These are phyloP conservation scores for Annulohypoxylon truncatum DNA, from an alignment of 2,329 filamentous ascomycete species.

Conservation along the genomic window DNA sequence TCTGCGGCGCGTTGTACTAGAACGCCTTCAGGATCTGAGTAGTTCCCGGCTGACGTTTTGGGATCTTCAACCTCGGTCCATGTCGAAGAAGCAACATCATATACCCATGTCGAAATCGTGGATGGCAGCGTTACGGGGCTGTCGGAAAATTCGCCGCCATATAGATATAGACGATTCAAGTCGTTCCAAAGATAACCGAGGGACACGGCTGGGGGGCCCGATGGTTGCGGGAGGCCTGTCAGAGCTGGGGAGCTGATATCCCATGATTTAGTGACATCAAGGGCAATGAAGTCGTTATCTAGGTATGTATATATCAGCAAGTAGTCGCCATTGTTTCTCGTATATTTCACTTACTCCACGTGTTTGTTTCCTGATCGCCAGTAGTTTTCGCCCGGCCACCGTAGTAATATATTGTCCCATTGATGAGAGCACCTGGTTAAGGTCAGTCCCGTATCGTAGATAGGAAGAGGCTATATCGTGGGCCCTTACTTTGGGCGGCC, in stretches of 20 bases:
- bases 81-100: slow-evolving; percentile 66
- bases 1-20: slow-evolving; percentile 77
- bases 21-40: slow-evolving; percentile 66
- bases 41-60: slow-evolving; percentile 71
- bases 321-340: slow-evolving; percentile 17
- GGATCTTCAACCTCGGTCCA: slow-evolving; percentile 74
- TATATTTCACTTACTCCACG: slow-evolving; percentile 70
- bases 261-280: slow-evolving; percentile 82
- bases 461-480: not conserved
- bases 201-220: slow-evolving; percentile 76
- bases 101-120: slow-evolving; percentile 75
- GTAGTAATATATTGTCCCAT: slow-evolving; percentile 81
- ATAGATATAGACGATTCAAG: slow-evolving; percentile 75
- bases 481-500: slow-evolving; percentile 68
- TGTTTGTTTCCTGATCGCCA: slow-evolving; percentile 68
- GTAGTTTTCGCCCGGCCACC: slow-evolving; percentile 73
- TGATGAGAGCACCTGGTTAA: slow-evolving; percentile 69
- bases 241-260: slow-evolving; percentile 72
- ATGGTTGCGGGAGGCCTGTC: slow-evolving; percentile 70
- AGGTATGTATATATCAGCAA: slow-evolving; percentile 18
- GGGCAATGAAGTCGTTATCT: slow-evolving; percentile 77
- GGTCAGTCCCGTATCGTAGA: slow-evolving; percentile 29
- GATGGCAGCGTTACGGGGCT: slow-evolving; percentile 66
- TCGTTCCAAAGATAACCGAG: slow-evolving; percentile 83
- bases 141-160: slow-evolving; percentile 79